Evolutionary conservation across 192 early-diverging fungal genomes (phyloP).

Genomic region (Gryganskiella cystojenkinii): DNA sequence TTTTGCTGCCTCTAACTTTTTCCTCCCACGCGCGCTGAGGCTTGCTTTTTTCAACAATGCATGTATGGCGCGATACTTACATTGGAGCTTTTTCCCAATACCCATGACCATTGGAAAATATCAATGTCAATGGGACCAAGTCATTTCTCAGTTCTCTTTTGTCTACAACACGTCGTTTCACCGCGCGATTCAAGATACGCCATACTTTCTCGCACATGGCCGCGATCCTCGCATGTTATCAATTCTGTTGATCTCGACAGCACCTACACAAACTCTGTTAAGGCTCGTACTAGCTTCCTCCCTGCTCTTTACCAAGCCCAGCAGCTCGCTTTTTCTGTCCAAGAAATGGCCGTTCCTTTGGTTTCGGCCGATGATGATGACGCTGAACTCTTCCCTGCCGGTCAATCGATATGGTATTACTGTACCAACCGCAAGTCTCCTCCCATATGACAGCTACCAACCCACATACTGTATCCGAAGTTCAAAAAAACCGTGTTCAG

Average conservation of each 20-base stretch:
- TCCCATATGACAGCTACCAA: background rate
- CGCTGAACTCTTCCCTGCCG: background rate
- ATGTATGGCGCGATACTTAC: no score
- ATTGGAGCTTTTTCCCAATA: no score
- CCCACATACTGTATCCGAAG: background rate
- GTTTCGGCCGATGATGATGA: background rate
- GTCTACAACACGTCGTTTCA: conserved; percentile 15
- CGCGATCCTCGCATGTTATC: no score
- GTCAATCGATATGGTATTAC: conserved; percentile 7
- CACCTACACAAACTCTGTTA: background rate
- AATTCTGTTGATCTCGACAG: background rate
- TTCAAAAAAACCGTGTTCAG: conserved; percentile 7
- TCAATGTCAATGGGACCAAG: background rate
- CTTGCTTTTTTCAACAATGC: no score
- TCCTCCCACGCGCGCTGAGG: no score
- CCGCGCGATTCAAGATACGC: conserved; percentile 10
- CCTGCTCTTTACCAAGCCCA: background rate
- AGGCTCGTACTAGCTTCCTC: background rate
- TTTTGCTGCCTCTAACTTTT: no score
- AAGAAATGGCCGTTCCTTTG: background rate
- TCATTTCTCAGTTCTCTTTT: conserved; percentile 12
- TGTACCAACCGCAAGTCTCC: conserved; percentile 2
- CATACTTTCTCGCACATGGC: conserved; percentile 5
- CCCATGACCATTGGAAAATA: no score
- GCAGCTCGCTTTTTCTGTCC: background rate